Conservation (phyloP, 75 land plant genomes). For the Adiantum capillusveneris region DNA sequence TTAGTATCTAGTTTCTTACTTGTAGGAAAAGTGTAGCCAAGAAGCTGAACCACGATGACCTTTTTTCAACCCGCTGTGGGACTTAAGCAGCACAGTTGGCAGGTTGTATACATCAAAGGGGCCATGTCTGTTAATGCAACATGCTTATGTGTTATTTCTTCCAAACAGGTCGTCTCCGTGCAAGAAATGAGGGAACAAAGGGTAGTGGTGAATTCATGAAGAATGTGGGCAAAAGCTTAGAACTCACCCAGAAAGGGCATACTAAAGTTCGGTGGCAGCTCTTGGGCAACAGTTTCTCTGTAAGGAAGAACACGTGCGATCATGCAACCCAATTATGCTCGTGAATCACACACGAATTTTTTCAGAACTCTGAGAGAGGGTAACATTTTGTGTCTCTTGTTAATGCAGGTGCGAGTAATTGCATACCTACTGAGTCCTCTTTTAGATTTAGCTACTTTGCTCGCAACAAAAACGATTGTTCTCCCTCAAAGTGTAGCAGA, state of each 20-base stretch:
- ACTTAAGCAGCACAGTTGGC: no score
- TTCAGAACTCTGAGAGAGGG: no score
- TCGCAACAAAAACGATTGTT: neutral
- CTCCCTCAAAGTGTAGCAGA: slow-evolving; percentile 6
- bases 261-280: slow-evolving; percentile 19
- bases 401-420: slow-evolving; percentile 19
- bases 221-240: neutral
- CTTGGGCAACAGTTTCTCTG: slow-evolving; percentile 28
- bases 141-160: no score
- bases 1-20: no score
- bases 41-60: no score
- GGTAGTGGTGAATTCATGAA: neutral
- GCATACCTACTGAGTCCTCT: slow-evolving; percentile 21
- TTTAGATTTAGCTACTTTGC: slow-evolving; percentile 9
- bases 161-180: neutral
- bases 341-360: no score
- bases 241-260: slow-evolving; percentile 5
- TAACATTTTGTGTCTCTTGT: neutral
- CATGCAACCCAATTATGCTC: no score
- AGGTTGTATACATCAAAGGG: no score
- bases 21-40: no score
- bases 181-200: neutral
- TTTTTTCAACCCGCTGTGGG: no score
- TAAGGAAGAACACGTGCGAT: neutral
- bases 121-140: no score